These are phyloP conservation scores for Chernovozyma aurita DNA, from an alignment of 1,139 yeast species.

Conservation along the genomic window DNA sequence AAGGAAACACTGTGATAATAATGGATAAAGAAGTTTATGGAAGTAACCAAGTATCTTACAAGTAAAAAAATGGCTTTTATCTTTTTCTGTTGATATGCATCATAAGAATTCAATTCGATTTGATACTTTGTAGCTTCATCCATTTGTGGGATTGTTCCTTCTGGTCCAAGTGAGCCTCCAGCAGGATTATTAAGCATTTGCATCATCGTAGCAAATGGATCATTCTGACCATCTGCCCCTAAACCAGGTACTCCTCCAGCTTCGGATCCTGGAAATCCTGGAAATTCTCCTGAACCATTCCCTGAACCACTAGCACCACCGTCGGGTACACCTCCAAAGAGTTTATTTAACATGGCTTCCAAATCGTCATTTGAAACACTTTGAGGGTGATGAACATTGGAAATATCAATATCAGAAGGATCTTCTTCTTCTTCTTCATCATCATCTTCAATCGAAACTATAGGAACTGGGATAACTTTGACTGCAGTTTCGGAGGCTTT, in stretches of 20 bases:
- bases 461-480: background rate
- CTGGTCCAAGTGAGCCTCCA: conserved; percentile 13
- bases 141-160: conserved; percentile 7
- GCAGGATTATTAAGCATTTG: conserved; percentile 13
- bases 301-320: conserved; percentile 7
- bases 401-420: conserved; percentile 9
- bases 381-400: background rate
- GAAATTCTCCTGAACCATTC: background rate
- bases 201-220: conserved; percentile 34
- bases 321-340: conserved; percentile 20
- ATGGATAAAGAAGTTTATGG: conserved; percentile 34
- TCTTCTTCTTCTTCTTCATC: background rate
- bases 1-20: conserved; percentile 10
- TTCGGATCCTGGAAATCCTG: conserved; percentile 7
- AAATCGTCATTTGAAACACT: conserved; percentile 16
- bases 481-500: background rate
- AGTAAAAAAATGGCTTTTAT: conserved; percentile 32
- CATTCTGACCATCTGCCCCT: conserved; percentile 10
- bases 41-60: conserved; percentile 23
- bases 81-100: conserved; percentile 27
- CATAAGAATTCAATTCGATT: conserved; percentile 26
- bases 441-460: background rate
- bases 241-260: conserved; percentile 3
- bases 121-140: conserved; percentile 17
- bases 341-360: conserved; percentile 32